Percentiles rank a stretch among this genome's conserved stretches.
Evolutionary conservation across 176 grass and related monocot species (phyloP).

Genomic region (Triticum monococcum): DNA sequence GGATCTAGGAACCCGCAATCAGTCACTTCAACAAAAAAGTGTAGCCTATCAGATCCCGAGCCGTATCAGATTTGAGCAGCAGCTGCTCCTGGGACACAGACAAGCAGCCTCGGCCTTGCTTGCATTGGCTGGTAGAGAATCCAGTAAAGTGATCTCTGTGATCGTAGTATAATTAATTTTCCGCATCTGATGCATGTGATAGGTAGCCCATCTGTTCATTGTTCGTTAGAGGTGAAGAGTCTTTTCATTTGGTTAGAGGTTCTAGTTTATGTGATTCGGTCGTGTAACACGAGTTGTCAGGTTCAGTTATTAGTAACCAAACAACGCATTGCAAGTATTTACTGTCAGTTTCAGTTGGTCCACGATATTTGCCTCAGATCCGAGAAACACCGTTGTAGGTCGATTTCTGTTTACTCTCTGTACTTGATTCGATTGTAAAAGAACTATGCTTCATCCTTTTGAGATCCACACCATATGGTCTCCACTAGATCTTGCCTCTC

Average conservation of each 20-base stretch:
- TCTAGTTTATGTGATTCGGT: slow-evolving; percentile 22
- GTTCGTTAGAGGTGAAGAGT: background rate
- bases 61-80: background rate
- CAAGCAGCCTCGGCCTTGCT: background rate
- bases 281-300: background rate
- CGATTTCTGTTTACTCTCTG: too few species aligned
- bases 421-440: too few species aligned
- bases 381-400: background rate
- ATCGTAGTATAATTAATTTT: background rate
- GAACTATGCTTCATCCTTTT: background rate
- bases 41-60: background rate
- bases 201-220: background rate
- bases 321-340: background rate
- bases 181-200: background rate
- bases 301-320: background rate
- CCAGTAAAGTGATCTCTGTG: background rate
- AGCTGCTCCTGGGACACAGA: background rate
- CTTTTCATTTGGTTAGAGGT: background rate
- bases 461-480: slow-evolving; percentile 1
- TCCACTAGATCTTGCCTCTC: background rate
- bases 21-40: background rate
- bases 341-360: slow-evolving; percentile 9
- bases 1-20: slow-evolving; percentile 41
- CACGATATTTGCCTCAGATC: slow-evolving; percentile 4
- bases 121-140: background rate